These are phyloP conservation scores for Auxenochlorella pyrenoidosa DNA, from an alignment of 139 green algal species.

Conservation along the genomic window DNA sequence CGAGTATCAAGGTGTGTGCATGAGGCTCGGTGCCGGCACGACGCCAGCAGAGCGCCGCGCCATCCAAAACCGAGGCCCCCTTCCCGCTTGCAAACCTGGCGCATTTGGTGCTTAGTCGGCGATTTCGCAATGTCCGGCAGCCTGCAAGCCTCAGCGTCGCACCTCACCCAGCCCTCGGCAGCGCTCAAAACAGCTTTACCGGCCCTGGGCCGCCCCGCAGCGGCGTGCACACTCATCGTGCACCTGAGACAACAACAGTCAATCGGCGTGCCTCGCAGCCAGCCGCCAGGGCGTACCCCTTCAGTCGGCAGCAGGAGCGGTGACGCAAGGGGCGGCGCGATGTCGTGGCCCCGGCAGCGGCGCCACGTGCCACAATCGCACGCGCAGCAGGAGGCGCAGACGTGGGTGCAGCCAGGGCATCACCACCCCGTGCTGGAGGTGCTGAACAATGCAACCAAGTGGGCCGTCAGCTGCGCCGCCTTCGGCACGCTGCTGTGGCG, in stretches of 20 bases:
- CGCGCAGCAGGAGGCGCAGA: neutral
- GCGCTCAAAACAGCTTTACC: neutral
- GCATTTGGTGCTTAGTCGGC: neutral
- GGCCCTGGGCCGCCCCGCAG: neutral
- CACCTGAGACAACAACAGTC: neutral
- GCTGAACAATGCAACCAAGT: constrained; percentile 75
- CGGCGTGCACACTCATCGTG: neutral
- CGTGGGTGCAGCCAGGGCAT: neutral
- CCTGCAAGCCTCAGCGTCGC: neutral
- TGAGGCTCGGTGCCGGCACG: no score
- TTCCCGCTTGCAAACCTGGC: neutral
- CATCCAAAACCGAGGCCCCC: neutral
- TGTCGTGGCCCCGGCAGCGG: neutral
- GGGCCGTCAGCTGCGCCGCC: constrained; percentile 63
- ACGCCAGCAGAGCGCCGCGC: neutral
- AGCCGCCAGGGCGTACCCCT: neutral
- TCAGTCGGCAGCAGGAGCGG: neutral
- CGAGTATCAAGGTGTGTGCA: no score
- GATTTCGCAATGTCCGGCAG: neutral
- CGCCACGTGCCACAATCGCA: neutral
- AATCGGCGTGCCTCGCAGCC: neutral
- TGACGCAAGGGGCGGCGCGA: neutral
- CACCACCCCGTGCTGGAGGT: constrained; percentile 18
- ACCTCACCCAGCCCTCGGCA: neutral
- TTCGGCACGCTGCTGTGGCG: constrained; percentile 57